Base-by-base conservation (phyloP, 176 grass and related monocot species). In the Oryza australiensis region DNA sequence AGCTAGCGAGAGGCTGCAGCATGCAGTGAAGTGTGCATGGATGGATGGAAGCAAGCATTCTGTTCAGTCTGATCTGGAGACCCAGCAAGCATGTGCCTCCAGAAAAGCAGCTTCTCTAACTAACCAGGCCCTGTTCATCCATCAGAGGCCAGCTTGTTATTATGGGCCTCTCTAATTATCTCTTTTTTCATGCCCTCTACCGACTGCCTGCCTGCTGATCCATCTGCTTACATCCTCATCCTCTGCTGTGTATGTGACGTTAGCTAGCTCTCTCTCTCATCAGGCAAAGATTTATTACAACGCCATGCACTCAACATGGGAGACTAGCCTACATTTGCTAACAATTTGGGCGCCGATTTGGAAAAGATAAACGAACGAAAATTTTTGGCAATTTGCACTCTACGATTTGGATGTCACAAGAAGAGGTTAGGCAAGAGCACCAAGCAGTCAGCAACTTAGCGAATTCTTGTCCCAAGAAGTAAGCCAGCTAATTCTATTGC, bases 381-480 rank as follows among this genome's bases (percentile, higher is more conserved):
- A 60, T 24, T 11, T 24, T 11, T 60, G 49, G 49, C 6, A 24
- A 49, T 42, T 48, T 7, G n/a, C 16, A 28, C 45, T 22, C 22
- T 26, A 55, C 2, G 32, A 71, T 60, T 42, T 62, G 67, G 24
- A 71, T 62, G 79, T 30, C 59, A 10, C 49, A n/a, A 62, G 23
- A 60, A 41, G 67, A 72, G 49, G 79, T 71, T 81, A 29, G 48
- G 78, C 23, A 18, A 71, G 57, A 35, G 33, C 49, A n/a, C 66
- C 16, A 26, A 41, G 12, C 5, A 28, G 34, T 81, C 33, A 20
- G 34, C 30, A 69, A 57, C 22, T 15, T 13, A 14, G 11, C 10
- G 11, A 26, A 13, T 12, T 45, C 12, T 14, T 27, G 27, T 49
- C 27, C 30, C 3, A 22, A 22, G 28, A 66, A 67, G 16, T 37